Evolutionary conservation across 106 monocot species (phyloP).

Genomic region (Xerophyta viscosa): DNA sequence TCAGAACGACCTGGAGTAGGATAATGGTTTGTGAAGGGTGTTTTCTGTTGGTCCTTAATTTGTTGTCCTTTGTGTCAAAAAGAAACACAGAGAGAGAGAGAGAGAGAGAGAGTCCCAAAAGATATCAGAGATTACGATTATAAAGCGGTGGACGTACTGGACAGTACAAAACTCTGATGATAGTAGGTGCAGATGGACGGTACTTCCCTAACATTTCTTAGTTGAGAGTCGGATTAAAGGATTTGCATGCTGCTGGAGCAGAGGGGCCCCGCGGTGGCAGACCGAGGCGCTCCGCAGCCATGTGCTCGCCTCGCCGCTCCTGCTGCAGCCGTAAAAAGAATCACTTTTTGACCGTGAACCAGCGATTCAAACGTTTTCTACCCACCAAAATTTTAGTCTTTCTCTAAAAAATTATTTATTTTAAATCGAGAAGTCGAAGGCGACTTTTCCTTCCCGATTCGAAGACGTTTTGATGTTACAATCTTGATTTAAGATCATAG

Average conservation of each 20-base stretch:
- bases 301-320: not conserved
- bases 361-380: too few relatives aligned
- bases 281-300: too few relatives aligned
- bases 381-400: too few relatives aligned
- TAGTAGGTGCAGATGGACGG: too few relatives aligned
- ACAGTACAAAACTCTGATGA: not conserved
- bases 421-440: too few relatives aligned
- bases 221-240: not conserved
- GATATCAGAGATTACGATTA: not conserved
- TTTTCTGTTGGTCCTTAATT: constrained; percentile 12
- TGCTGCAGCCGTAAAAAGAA: not conserved
- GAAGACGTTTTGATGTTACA: too few relatives aligned
- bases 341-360: not conserved
- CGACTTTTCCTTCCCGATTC: too few relatives aligned
- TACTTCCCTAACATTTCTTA: not conserved
- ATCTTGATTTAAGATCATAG: too few relatives aligned
- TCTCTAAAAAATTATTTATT: too few relatives aligned
- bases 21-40: not conserved
- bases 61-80: not conserved
- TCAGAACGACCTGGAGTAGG: not conserved
- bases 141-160: not conserved
- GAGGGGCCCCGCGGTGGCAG: too few relatives aligned
- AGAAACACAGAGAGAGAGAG: not conserved
- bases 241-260: too few relatives aligned
- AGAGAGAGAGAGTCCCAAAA: not conserved